Base-by-base conservation (phyloP, 306 rosid genomes). In the Quercus berberidifolia region DNA sequence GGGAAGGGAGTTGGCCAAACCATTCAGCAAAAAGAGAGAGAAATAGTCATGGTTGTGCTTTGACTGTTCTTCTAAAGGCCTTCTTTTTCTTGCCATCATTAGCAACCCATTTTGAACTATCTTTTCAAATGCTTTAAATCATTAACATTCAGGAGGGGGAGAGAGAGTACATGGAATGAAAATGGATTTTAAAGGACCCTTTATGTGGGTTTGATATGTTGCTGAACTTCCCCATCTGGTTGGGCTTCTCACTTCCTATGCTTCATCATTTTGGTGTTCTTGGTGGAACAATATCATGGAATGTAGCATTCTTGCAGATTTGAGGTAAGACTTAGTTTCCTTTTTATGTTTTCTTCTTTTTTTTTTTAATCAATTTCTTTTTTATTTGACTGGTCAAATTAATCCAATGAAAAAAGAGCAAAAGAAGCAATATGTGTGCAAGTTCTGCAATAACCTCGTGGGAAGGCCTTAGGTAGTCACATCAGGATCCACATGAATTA, bases 391-490 rank as follows among this genome's bases (percentile, higher is more conserved):
- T 13, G 10, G 26, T 81, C 67, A 43, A 58, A 63, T 76, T 60
- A 10, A 77, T 76, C 81, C 20, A 80, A 41, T 82, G 86, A 80
- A 83, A 59, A 74, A 41, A 67, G 78, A 78, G 87, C 91, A 84
- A 59, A 89, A 84, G 55, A 91, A 75, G 81, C 87, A 80, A 85
- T 91, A 88, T 71, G 85, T 84, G n/a, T 93, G 98, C 88, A 93
- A 85, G 88, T 91, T 79, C 83, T 93, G 98, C 85, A 67, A 56
- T 76, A 89, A 78, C 88, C 81, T 8, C 88, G 93, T 78, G 98
- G 98, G 73, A 93, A 91, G 82, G 88, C 96, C 10, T 76, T 91
- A 49, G 94, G 98, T 46, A 93, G 94, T 18, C 93, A 90, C 87
- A 91, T 92, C 70, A 88, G 97, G 78, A 90, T 88, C 69, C 97